Evolutionary conservation across 108 stramenopile genomes (phyloP), one percentile per base, ranked within the genome.

Genomic region (Pseudonitzschia multiseries): DNA sequence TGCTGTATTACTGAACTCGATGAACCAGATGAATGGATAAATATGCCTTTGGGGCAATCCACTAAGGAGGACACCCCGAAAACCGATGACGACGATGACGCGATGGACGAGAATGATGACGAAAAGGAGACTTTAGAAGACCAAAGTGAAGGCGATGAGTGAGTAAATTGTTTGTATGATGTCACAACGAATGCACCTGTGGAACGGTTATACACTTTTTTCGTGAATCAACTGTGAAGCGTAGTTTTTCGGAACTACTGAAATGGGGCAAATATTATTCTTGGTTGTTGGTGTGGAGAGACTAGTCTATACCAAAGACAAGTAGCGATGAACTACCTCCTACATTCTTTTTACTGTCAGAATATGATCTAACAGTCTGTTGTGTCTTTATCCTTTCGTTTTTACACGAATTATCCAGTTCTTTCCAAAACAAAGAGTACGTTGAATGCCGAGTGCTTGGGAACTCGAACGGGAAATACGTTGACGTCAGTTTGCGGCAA

Each of bases 271-370:
- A 80, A 90, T 53, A 86, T 57, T 71, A 80, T 46, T 60, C 40
- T 41, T 59, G 70, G 77, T 86, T 70, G 71, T 85, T 75, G 70
- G 88, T 94, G 93, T 92, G 93, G 88, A 87, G 93, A 84, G 87
- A 85, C 89, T 66, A 69, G 61, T 77, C 70, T 57, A 60, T 48
- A 52, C 54, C 69, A 57, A 86, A 65, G 72, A 71, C 50, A 66
- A 74, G 90, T 86, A 82, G 75, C 87, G 79, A 94, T 94, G 93
- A 94, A 92, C 86, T 76, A 87, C 69, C 73, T 84, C 79, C 86
- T 46, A 89, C 91, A 94, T 81, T 77, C 57, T 44, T 73, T 65
- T 72, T 27, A 0, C 27, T 8, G 24, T 14, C 29, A 31, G 57
- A 59, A 59, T 59, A 12, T 27, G 14, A 10, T 68, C 74, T 73